Conservation (phyloP, 2,329 filamentous ascomycete species). For the Madurella fahalii region DNA sequence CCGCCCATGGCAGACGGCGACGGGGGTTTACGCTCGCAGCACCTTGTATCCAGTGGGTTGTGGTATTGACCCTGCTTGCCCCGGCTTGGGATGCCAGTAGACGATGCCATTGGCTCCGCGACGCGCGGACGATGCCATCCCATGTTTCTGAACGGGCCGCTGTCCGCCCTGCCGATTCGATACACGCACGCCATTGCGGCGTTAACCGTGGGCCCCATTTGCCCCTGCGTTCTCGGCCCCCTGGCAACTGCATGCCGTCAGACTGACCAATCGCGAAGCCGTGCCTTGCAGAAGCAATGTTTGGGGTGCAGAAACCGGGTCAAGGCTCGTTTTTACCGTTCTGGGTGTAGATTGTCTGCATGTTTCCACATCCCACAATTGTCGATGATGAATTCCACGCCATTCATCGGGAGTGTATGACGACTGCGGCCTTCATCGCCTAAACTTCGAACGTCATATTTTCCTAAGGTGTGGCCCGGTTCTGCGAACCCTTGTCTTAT, state of each 20-base stretch:
- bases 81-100: background rate
- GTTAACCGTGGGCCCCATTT: slow-evolving; percentile 1
- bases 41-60: slow-evolving; percentile 3
- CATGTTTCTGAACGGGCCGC: slow-evolving; percentile 16
- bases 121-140: slow-evolving; percentile 5
- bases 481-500: too few species aligned
- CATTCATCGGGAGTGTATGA: too few species aligned
- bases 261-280: slow-evolving; percentile 14
- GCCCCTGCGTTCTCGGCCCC: background rate
- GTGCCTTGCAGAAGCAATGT: slow-evolving; percentile 22
- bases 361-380: too few species aligned
- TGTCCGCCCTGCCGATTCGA: slow-evolving; percentile 5
- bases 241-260: slow-evolving; percentile 1
- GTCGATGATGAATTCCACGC: too few species aligned
- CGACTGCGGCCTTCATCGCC: too few species aligned
- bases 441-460: too few species aligned
- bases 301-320: slow-evolving; percentile 1
- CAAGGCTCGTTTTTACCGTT: too few species aligned
- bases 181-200: background rate
- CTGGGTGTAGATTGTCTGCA: too few species aligned
- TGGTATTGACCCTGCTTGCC: background rate
- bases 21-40: background rate
- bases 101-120: slow-evolving; percentile 9
- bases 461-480: too few species aligned
- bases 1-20: too few species aligned